Base-by-base conservation (phyloP, 2,329 filamentous ascomycete species). In the Apiospora marii region DNA sequence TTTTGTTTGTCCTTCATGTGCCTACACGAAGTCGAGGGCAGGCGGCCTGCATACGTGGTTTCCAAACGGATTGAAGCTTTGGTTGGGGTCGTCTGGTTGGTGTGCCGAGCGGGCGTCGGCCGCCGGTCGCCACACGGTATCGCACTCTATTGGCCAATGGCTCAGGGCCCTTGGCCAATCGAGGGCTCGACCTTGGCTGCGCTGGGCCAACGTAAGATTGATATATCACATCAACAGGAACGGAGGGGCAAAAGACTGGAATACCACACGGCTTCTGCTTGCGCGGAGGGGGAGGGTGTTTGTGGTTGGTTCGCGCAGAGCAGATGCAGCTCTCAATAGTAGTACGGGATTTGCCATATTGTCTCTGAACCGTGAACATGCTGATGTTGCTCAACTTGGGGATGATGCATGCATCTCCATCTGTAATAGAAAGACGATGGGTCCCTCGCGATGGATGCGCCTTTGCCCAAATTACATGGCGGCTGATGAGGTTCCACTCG, bases 101-200 rank as follows among this genome's bases (percentile, higher is more conserved):
- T 24, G 34, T 64, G 58, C 58, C 58, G 58, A 41, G 58, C 58
- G 58, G 58, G 58, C 58, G 34, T 64, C 58, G 58, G 58, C 8
- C 58, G 58, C 34, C 58, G 58, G 58, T 64, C 58, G 58, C 58
- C 58, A 64, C 30, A 75, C 78, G 78, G 77, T 73, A 79, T 72
- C 77, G 74, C 76, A 78, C 69, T 73, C 75, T 74, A 80, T 80
- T 80, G 79, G 79, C 73, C 79, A 80, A 80, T 79, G 78, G 76
- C 76, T 78, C 73, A 71, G 74, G 76, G 79, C 79, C 78, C 77
- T 74, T 76, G 75, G 19, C 30, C 46, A 22, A 64, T 64, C 41
- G 74, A 76, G 75, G 74, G 74, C 77, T 77, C 79, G 77, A 78
- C 75, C 76, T 76, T 73, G 74, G 14, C 34, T 76, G 74, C 41